phyloP scores from a whole-genome alignment of 805 yeast genomes.

The Yarrowia deformans region DNA sequence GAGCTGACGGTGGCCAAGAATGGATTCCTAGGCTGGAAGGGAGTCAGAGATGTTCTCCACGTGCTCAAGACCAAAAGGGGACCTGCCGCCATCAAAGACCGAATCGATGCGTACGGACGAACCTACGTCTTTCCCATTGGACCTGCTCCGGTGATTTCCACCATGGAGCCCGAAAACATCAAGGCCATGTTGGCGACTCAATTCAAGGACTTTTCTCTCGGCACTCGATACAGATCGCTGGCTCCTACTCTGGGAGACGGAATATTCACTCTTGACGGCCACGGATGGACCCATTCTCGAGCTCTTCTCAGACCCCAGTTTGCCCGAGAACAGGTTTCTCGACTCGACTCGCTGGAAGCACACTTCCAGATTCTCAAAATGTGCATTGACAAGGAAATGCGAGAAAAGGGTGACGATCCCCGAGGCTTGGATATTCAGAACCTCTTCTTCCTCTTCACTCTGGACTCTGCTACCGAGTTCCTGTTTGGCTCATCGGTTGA shows the following conservation, averaged over 20 bases:
- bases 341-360: conserved; percentile 44
- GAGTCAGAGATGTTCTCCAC: not conserved
- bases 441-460: conserved; percentile 48
- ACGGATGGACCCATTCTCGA: conserved; percentile 52
- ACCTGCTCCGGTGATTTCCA: conserved; percentile 39
- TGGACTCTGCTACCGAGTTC: conserved; percentile 52
- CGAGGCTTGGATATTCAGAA: conserved; percentile 46
- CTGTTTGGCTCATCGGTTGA: conserved; percentile 50
- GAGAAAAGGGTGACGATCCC: conserved; percentile 7
- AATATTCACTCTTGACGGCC: conserved; percentile 51
- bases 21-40: conserved; percentile 34
- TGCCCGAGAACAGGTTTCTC: conserved; percentile 49
- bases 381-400: conserved; percentile 38
- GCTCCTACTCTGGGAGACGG: conserved; percentile 50
- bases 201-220: conserved; percentile 49
- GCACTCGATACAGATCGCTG: conserved; percentile 45
- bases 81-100: conserved; percentile 5
- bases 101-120: conserved; percentile 12
- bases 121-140: conserved; percentile 23
- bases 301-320: conserved; percentile 52
- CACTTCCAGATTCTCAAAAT: conserved; percentile 45
- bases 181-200: conserved; percentile 49
- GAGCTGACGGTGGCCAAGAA: conserved; percentile 1
- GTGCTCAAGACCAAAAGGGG: conserved; percentile 18
- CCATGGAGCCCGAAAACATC: conserved; percentile 50